Evolutionary conservation across 2,329 filamentous ascomycete genomes (phyloP).

Genomic region (Dactylellina leptospora): DNA sequence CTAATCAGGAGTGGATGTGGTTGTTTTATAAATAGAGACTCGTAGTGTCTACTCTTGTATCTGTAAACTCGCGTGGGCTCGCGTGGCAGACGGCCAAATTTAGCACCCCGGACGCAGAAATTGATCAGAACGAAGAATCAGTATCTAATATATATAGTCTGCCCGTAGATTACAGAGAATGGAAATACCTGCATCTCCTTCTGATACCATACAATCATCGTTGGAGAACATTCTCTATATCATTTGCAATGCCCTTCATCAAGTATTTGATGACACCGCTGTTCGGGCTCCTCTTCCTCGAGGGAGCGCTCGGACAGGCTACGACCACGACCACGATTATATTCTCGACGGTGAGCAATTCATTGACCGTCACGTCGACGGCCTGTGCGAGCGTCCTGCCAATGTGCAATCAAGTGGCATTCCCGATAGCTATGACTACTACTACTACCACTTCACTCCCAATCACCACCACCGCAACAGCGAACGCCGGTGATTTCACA

Average conservation of each 20-base stretch:
- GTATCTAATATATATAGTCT: not conserved
- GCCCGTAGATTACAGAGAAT: not conserved
- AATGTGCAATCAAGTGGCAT: not conserved
- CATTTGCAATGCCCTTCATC: too few relatives aligned
- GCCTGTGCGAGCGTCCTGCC: not conserved
- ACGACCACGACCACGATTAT: not conserved
- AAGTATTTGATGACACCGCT: too few relatives aligned
- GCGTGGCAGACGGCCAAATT: too few relatives aligned
- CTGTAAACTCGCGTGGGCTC: too few relatives aligned
- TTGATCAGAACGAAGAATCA: not conserved
- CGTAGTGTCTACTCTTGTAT: too few relatives aligned
- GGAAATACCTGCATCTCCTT: too few relatives aligned
- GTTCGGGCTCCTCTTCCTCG: not conserved
- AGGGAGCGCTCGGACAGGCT: not conserved
- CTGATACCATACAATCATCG: too few relatives aligned
- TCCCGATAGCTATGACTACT: not conserved
- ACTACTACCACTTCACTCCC: not conserved
- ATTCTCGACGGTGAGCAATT: not conserved
- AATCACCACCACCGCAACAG: too few relatives aligned
- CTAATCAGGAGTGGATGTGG: too few relatives aligned
- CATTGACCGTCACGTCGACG: slow-evolving; percentile 7
- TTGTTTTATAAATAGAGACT: too few relatives aligned
- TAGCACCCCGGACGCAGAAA: too few relatives aligned
- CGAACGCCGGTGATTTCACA: not conserved
- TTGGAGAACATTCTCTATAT: too few relatives aligned